A percentile compares a stretch with the other conserved stretches of the same genome.
These are phyloP conservation scores for Thermochaetoides thermophila DNA, from an alignment of 495 filamentous ascomycete species.

Conservation along the genomic window DNA sequence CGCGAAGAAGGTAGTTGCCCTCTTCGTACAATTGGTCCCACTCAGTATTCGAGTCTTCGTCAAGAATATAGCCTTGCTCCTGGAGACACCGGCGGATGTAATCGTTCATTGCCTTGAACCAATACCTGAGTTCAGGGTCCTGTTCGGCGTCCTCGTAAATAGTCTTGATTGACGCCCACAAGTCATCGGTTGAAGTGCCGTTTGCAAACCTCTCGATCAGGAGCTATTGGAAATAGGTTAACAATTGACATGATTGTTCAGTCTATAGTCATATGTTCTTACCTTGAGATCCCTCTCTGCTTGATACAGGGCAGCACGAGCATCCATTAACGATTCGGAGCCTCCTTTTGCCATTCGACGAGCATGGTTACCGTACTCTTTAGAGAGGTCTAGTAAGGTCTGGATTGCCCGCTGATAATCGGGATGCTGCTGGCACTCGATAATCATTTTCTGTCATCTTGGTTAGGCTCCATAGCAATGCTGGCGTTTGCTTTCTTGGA, in stretches of 20 bases:
- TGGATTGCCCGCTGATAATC: constrained; percentile 85
- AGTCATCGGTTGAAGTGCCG: constrained; percentile 71
- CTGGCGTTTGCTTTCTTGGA: too few relatives aligned
- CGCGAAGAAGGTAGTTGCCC: constrained; percentile 75
- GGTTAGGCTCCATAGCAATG: too few relatives aligned
- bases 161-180: constrained; percentile 71
- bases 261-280: constrained; percentile 20
- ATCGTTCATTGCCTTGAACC: constrained; percentile 67
- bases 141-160: constrained; percentile 85
- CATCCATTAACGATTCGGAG: constrained; percentile 51
- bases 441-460: constrained; percentile 61
- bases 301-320: constrained; percentile 45
- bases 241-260: constrained; percentile 16
- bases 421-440: constrained; percentile 85
- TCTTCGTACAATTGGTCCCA: constrained; percentile 79
- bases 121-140: constrained; percentile 74
- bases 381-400: constrained; percentile 68
- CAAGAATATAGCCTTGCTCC: constrained; percentile 81
- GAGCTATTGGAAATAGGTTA: constrained; percentile 44
- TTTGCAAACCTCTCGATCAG: constrained; percentile 94
- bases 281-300: constrained; percentile 75
- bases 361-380: constrained; percentile 69
- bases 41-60: constrained; percentile 63
- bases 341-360: constrained; percentile 48
- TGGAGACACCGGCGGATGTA: constrained; percentile 76